A percentile compares a stretch with the other conserved stretches of the same genome.
phyloP scores from a whole-genome alignment of 495 filamentous ascomycete species.

The Aspergillus nidulans region DNA sequence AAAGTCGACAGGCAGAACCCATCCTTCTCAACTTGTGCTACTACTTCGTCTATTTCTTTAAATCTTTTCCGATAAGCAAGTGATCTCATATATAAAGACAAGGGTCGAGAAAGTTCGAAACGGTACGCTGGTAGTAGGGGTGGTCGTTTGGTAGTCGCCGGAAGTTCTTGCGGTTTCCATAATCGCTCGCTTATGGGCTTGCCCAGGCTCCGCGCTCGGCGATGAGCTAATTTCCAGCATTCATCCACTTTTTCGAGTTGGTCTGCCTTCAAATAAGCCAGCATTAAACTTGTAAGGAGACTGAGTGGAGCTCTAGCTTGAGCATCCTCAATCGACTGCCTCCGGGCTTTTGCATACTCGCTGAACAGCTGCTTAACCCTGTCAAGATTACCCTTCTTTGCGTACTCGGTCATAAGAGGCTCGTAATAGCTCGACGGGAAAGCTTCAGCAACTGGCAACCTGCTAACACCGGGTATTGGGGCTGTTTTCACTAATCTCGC shows the following conservation, averaged over 20 bases:
- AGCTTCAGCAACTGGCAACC: constrained; percentile 25
- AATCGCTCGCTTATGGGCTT: constrained; percentile 19
- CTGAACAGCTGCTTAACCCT: constrained; percentile 54
- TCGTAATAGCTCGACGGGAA: constrained; percentile 48
- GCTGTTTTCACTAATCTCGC: constrained; percentile 24
- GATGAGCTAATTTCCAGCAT: constrained; percentile 60
- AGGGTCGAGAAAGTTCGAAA: constrained; percentile 52
- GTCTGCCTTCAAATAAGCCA: constrained; percentile 48
- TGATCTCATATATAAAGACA: constrained; percentile 58
- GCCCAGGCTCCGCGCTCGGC: constrained; percentile 45
- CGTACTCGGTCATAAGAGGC: constrained; percentile 61
- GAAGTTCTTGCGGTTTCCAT: constrained; percentile 2
- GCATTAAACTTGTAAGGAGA: constrained; percentile 64
- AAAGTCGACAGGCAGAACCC: constrained; percentile 64
- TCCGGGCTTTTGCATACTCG: constrained; percentile 36
- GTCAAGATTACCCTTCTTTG: constrained; percentile 48
- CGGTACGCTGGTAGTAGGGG: constrained; percentile 50
- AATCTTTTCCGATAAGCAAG: constrained; percentile 44
- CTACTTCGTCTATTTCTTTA: constrained; percentile 40
- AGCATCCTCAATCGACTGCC: constrained; percentile 27
- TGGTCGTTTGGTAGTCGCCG: not conserved
- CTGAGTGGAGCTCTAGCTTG: constrained; percentile 43
- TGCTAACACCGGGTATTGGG: constrained; percentile 11
- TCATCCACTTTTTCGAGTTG: constrained; percentile 56
- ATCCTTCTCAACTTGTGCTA: constrained; percentile 47